Evolutionary conservation across 257 asterid genomes (phyloP), one percentile per base, ranked within the genome.

Genomic region (Nicotiana tabacum): DNA sequence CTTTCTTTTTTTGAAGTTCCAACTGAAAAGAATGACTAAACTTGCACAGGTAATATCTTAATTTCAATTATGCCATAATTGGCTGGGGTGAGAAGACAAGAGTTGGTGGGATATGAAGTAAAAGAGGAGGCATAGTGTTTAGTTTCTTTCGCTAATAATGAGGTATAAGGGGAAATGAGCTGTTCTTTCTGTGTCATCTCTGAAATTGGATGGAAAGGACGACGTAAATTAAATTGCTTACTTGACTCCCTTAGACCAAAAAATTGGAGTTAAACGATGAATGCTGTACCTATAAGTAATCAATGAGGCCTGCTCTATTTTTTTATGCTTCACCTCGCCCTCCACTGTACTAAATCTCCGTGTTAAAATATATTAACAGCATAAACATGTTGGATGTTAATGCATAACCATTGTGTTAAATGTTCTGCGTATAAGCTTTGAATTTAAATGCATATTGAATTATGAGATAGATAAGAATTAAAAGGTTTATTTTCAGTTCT

Each of bases 21-120:
- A 72, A 72, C 61, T 46, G 79, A 46, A 46, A 72, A 72, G 39
- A 72, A 13, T 72, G 79, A 72, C 61, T 46, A 46, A 72, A 46
- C 61, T 12, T 46, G 61, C 79, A 72, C 61, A 72, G 61, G 61
- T 72, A 72, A 3, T 43, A 21, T 46, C 39, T 72, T 72, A 46
- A 72, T 21, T 72, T 72, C 39, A 46, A 58, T 46, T 72, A 24
- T 72, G 61, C 33, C 18, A 72, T 46, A 61, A 72, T 46, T 72
- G 79, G 9, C 48, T 72, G 61, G 61, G 78, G 61, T 72, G 79
- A 72, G 46, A 24, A 24, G 61, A 72, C 21, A 21, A 46, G 39
- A 24, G 79, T 58, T 72, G 79, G 61, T 58, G 16, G 4, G 33
- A 46, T 46, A 46, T 46, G 61, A 46, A 46, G 21, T 72, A 48